Evolutionary conservation across 306 rosid genomes (phyloP).

Genomic region (Glycyrrhiza uralensis): DNA sequence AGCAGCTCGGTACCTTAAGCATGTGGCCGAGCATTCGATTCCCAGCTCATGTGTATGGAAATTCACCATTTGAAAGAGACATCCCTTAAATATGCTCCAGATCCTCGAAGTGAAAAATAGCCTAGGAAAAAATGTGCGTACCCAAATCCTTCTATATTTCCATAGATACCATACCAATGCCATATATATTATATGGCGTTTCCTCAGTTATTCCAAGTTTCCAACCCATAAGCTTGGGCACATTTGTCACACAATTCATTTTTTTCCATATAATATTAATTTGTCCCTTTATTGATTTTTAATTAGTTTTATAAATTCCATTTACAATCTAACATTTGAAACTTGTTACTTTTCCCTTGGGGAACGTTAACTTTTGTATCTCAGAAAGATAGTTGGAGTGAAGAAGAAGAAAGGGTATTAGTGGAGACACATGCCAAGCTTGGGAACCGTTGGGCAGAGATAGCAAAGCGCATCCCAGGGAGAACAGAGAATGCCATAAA

Average conservation of each 20-base stretch:
- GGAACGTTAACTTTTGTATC: not conserved
- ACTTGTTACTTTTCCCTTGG: not conserved
- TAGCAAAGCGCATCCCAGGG: conserved; percentile 69
- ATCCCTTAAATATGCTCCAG: too few relatives aligned
- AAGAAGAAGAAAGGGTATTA: conserved; percentile 64
- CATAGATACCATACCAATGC: too few relatives aligned
- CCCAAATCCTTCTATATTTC: too few relatives aligned
- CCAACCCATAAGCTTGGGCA: too few relatives aligned
- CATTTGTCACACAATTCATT: not conserved
- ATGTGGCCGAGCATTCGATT: too few relatives aligned
- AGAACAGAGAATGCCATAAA: conserved; percentile 85
- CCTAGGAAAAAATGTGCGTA: too few relatives aligned
- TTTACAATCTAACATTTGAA: not conserved
- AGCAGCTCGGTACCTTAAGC: too few relatives aligned
- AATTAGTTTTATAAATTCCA: not conserved
- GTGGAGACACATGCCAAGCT: conserved; percentile 55
- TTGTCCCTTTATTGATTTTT: not conserved
- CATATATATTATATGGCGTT: too few relatives aligned
- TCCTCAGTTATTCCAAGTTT: not conserved
- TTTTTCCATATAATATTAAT: not conserved
- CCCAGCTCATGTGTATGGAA: too few relatives aligned
- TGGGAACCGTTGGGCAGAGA: conserved; percentile 84
- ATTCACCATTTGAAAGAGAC: too few relatives aligned
- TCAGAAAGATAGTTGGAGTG: conserved; percentile 72
- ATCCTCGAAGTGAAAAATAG: too few relatives aligned